These are phyloP conservation scores for Vachellia pachyceras DNA, from an alignment of 306 rosid genomes.

Conservation along the genomic window DNA sequence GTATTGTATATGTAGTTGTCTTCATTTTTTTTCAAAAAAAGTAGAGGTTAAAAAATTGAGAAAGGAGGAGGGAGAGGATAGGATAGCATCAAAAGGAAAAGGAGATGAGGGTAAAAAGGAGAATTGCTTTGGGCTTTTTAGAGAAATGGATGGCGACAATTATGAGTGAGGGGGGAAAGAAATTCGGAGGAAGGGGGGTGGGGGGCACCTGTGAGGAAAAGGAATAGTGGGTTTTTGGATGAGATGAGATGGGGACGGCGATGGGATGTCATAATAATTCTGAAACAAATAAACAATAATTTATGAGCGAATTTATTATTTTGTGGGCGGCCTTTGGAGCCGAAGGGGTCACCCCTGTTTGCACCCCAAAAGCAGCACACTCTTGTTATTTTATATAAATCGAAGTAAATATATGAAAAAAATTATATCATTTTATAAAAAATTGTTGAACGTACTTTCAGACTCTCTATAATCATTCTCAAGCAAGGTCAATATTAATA, in stretches of 20 bases:
- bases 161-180: constrained; percentile 31
- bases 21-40: too few species aligned
- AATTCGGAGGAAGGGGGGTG: constrained; percentile 45
- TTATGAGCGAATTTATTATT: too few species aligned
- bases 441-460: too few species aligned
- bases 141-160: constrained; percentile 43
- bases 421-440: too few species aligned
- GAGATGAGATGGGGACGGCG: background rate
- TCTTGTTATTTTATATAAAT: constrained; percentile 46
- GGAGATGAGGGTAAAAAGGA: background rate
- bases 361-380: constrained; percentile 96
- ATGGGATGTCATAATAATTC: background rate
- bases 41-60: too few species aligned
- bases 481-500: too few species aligned
- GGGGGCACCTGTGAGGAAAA: constrained; percentile 26
- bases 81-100: background rate
- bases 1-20: too few species aligned
- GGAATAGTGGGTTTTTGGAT: background rate
- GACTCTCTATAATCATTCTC: too few species aligned
- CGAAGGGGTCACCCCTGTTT: constrained; percentile 71
- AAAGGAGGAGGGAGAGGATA: constrained; percentile 40
- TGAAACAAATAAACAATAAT: too few species aligned
- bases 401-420: too few species aligned
- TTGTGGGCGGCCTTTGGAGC: constrained; percentile 32
- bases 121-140: constrained; percentile 31